Percentiles rank a stretch among this genome's conserved stretches.
These are phyloP conservation scores for Phialophora expanda DNA, from an alignment of 2,329 filamentous ascomycete species.

Conservation along the genomic window DNA sequence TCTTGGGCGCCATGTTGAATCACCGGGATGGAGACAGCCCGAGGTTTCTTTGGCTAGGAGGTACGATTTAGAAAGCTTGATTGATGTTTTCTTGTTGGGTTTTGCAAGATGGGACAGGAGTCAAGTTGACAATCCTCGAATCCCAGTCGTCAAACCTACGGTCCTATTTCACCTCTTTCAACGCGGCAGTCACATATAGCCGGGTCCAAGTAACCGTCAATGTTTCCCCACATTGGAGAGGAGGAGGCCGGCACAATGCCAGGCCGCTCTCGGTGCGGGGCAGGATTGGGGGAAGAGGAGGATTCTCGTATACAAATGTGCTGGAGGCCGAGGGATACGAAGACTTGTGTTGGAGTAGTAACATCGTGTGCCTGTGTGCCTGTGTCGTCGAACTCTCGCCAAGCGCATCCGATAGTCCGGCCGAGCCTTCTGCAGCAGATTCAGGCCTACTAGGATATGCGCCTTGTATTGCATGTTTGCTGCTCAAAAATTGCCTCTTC, in stretches of 20 bases:
- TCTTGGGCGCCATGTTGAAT: constrained; percentile 29
- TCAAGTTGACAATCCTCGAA: not conserved
- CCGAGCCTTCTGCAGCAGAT: not conserved
- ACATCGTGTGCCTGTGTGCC: not conserved
- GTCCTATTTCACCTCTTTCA: not conserved
- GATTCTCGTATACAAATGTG: not conserved
- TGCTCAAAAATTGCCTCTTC: not conserved
- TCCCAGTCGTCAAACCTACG: not conserved
- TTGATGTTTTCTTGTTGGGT: not conserved
- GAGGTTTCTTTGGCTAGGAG: not conserved
- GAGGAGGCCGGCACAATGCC: not conserved
- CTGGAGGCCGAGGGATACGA: constrained; percentile 5
- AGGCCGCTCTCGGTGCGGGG: constrained; percentile 5
- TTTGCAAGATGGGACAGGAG: not conserved
- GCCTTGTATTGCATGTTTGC: not conserved
- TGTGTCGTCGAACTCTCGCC: not conserved
- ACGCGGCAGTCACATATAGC: not conserved
- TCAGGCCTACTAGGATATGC: not conserved
- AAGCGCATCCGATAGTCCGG: not conserved
- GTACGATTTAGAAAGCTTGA: not conserved
- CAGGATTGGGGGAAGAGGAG: constrained; percentile 11
- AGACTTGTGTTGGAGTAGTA: not conserved
- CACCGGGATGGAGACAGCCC: not conserved
- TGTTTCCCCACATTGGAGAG: constrained; percentile 18
- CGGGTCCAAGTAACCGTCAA: not conserved